Evolutionary conservation across 352 stramenopile genomes (phyloP).

Genomic region (Phytophthora pluvialis): DNA sequence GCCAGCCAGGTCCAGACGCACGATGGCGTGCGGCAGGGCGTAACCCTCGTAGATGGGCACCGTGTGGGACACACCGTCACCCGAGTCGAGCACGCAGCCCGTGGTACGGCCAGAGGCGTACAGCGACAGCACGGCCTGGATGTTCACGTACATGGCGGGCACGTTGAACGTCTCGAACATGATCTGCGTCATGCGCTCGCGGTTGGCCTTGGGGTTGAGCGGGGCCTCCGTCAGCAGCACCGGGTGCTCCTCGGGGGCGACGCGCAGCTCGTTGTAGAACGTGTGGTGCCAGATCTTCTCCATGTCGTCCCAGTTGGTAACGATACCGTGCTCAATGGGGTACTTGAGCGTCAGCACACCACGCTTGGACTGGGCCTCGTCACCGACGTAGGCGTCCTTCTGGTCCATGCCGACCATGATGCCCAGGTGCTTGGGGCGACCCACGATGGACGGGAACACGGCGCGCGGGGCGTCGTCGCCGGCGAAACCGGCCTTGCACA

Average conservation of each 20-base stretch:
- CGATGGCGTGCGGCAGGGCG: slow-evolving; percentile 95
- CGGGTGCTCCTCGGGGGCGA: slow-evolving; percentile 96
- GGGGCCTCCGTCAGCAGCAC: slow-evolving; percentile 95
- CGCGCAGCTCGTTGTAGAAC: slow-evolving; percentile 98
- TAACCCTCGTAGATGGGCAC: slow-evolving; percentile 97
- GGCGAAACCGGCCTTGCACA: slow-evolving; percentile 76
- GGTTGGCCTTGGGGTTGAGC: slow-evolving; percentile 94
- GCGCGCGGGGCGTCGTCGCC: slow-evolving; percentile 75
- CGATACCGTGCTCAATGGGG: slow-evolving; percentile 99
- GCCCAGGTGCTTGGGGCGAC: slow-evolving; percentile 94
- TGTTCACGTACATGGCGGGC: slow-evolving; percentile 96
- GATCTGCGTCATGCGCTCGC: slow-evolving; percentile 95
- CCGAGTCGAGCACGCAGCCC: slow-evolving; percentile 95
- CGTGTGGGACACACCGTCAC: slow-evolving; percentile 94
- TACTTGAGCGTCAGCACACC: slow-evolving; percentile 96
- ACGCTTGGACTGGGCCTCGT: slow-evolving; percentile 94
- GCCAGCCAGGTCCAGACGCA: slow-evolving; percentile 94
- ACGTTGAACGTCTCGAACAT: slow-evolving; percentile 98
- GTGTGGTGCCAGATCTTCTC: slow-evolving; percentile 99
- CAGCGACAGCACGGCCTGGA: slow-evolving; percentile 93
- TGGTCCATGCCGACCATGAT: slow-evolving; percentile 99
- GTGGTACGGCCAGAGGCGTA: slow-evolving; percentile 96
- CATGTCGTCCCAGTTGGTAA: slow-evolving; percentile 99
- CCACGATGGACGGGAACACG: slow-evolving; percentile 77
- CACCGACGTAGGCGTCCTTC: slow-evolving; percentile 94